phyloP scores from a whole-genome alignment of 176 grass and related monocot genomes.

The Musa schizocarpa region DNA sequence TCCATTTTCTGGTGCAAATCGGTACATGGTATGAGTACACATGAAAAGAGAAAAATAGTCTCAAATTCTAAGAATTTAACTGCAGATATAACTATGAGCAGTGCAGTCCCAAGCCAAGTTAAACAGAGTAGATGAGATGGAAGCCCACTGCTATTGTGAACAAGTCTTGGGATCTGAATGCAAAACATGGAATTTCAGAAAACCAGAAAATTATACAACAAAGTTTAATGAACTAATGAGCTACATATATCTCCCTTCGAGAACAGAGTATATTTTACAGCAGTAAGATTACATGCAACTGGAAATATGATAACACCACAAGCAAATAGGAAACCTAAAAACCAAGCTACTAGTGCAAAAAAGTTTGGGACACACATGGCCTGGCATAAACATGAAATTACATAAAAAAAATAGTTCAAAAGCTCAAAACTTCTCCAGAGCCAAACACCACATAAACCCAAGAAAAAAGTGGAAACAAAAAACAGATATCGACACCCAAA shows the following conservation, averaged over 20 bases:
- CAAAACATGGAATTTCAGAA: background rate
- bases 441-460: background rate
- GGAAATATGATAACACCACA: background rate
- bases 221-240: background rate
- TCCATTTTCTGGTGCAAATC: constrained; percentile 81
- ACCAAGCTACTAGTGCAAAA: background rate
- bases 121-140: background rate
- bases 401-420: background rate
- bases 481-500: background rate
- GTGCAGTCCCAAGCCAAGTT: background rate
- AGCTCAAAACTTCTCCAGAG: background rate
- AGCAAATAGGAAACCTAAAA: background rate
- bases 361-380: background rate
- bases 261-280: background rate
- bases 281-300: background rate
- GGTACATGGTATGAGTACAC: background rate
- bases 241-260: background rate
- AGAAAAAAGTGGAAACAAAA: background rate
- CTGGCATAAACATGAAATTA: background rate
- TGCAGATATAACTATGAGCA: background rate
- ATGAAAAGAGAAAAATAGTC: background rate
- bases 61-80: background rate
- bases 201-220: background rate
- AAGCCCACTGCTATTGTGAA: background rate
- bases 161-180: background rate